Evolutionary conservation across 225 moss, liverwort and hornwort genomes (phyloP), one percentile per base, ranked within the genome.

Genomic region (Neckera pumila): DNA sequence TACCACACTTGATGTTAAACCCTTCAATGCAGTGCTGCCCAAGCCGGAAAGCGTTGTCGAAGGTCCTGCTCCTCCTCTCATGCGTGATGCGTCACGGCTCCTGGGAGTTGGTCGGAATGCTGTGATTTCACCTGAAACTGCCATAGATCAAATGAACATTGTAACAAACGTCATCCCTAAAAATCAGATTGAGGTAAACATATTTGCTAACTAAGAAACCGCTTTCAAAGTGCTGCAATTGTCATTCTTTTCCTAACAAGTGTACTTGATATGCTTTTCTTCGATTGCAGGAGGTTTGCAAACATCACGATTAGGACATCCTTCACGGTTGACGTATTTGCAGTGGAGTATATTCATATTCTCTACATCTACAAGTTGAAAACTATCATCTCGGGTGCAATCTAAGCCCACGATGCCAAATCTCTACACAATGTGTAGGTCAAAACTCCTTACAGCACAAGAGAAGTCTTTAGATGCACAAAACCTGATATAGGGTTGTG

Each of bases 401-500:
- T 38, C 31, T 26, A 51, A 76, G 54, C 42, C 53, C 25, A 49
- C 11, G n/a, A 66, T 82, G 75, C 49, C 47, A 58, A 75, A 65
- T 76, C 15, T 26, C 28, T 34, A 36, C 53, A 78, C 27, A 58
- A 21, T 9, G 59, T 67, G 5, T 30, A 81, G 20, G 67, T 61
- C 49, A 40, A 73, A 62, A 84, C 31, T 12, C 51, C 18, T 79
- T 33, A 79, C 14, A 64, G 33, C 27, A 84, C 22, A 79, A 72
- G 25, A 7, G 43, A 83, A 73, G 45, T n/a, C 17, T 18, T 42
- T 16, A 84, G 56, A 54, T 74, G 26, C 59, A n/a, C 78, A 66
- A 66, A 47, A 91, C 93, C 86, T 88, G 82, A 81, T 56, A 84
- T 28, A 36, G 86, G 90, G 23, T 76, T 89, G 45, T 82, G 66